These are phyloP conservation scores for Plasmodium cynomolgi DNA, from an alignment of 169 alveolate genomes.

Conservation along the genomic window DNA sequence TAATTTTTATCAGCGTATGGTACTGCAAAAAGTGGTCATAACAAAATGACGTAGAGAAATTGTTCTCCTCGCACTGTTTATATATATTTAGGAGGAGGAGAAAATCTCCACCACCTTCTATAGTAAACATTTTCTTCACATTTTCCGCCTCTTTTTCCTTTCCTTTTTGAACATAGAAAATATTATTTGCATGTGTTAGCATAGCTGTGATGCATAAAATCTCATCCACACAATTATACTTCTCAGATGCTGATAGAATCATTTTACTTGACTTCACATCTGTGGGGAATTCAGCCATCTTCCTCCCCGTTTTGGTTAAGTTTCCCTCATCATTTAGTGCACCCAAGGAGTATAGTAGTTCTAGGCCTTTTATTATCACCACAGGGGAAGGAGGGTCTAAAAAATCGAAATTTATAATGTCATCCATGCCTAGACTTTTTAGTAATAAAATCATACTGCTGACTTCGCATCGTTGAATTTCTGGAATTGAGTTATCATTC, in stretches of 20 bases:
- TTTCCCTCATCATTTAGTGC: constrained; percentile 98
- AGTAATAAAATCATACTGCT: constrained; percentile 92
- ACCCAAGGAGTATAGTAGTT: constrained; percentile 97
- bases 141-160: constrained; percentile 98
- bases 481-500: constrained; percentile 96
- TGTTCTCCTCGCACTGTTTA: constrained; percentile 98
- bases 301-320: constrained; percentile 96
- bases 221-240: constrained; percentile 97
- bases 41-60: constrained; percentile 95
- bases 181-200: constrained; percentile 97
- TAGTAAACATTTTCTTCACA: constrained; percentile 94
- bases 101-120: constrained; percentile 98
- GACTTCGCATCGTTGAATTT: constrained; percentile 96
- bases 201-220: constrained; percentile 96
- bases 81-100: constrained; percentile 95
- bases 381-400: constrained; percentile 99
- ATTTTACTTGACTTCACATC: constrained; percentile 98
- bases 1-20: constrained; percentile 96
- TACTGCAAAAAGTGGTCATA: constrained; percentile 97
- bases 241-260: constrained; percentile 90
- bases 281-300: constrained; percentile 99
- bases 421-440: constrained; percentile 96
- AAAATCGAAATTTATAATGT: constrained; percentile 98
- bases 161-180: constrained; percentile 98
- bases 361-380: constrained; percentile 96